These are phyloP conservation scores for Cordyceps cateniannulata DNA, from an alignment of 2,329 filamentous ascomycete genomes.

Conservation along the genomic window DNA sequence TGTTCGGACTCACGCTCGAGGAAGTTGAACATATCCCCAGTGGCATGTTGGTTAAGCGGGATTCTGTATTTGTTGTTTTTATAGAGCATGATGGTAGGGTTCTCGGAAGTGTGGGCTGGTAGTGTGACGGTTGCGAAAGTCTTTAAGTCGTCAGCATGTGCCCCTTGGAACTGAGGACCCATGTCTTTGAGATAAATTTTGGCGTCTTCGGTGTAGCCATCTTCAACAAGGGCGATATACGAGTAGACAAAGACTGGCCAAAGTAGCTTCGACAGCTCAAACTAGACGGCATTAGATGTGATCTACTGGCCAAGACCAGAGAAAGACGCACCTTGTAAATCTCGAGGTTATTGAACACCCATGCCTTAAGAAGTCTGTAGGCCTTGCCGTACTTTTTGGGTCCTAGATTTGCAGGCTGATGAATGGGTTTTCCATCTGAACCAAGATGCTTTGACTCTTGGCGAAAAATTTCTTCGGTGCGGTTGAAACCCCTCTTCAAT, in stretches of 20 bases:
- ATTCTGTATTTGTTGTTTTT: constrained; percentile 82
- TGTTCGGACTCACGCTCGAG: constrained; percentile 79
- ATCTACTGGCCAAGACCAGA: constrained; percentile 10
- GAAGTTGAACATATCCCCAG: constrained; percentile 77
- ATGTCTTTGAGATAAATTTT: constrained; percentile 67
- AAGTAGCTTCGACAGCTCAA: constrained; percentile 78
- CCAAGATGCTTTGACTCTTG: constrained; percentile 83
- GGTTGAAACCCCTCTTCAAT: constrained; percentile 87
- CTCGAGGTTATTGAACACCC: constrained; percentile 88
- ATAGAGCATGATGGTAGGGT: constrained; percentile 73
- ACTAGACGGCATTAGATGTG: constrained; percentile 41
- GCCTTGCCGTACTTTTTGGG: constrained; percentile 72
- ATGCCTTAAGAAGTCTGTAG: constrained; percentile 67
- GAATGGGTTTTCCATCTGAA: constrained; percentile 70
- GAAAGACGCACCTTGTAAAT: constrained; percentile 69
- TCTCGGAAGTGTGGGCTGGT: constrained; percentile 71
- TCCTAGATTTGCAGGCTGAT: constrained; percentile 61
- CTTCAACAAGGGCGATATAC: constrained; percentile 70
- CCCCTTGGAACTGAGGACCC: constrained; percentile 62
- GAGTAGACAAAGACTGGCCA: constrained; percentile 96
- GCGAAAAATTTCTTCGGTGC: constrained; percentile 86
- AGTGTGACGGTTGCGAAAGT: constrained; percentile 67
- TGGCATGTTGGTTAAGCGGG: constrained; percentile 79
- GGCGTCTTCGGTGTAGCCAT: constrained; percentile 65
- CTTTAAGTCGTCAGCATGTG: constrained; percentile 76